phyloP scores from a whole-genome alignment of 1,284 basidiomycete genomes.

The Papiliotrema nemorosa region DNA sequence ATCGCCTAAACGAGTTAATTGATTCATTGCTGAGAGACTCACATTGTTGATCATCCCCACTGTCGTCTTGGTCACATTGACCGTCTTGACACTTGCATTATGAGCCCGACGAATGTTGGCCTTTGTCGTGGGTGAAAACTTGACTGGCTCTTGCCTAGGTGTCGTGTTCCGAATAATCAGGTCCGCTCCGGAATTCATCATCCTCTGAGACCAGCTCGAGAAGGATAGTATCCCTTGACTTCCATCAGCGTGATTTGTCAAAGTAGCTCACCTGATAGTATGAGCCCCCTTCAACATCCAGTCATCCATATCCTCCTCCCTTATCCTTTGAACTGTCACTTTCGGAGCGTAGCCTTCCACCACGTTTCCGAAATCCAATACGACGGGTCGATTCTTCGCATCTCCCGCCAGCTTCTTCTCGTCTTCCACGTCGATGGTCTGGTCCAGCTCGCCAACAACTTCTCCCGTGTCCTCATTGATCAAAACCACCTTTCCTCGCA shows the following conservation, averaged over 20 bases:
- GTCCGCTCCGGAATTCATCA: conserved; percentile 61
- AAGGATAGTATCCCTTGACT: conserved; percentile 67
- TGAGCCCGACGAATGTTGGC: conserved; percentile 61
- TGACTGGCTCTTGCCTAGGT: conserved; percentile 55
- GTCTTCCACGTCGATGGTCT: conserved; percentile 59
- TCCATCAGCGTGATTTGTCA: neutral
- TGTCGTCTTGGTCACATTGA: conserved; percentile 63
- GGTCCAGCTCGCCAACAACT: conserved; percentile 67
- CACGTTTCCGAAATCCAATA: conserved; percentile 65
- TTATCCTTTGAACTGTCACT: conserved; percentile 56
- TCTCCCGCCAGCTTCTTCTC: conserved; percentile 54
- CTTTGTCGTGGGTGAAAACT: conserved; percentile 62
- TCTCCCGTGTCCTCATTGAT: conserved; percentile 71
- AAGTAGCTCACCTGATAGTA: conserved; percentile 58
- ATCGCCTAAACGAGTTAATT: conserved; percentile 25
- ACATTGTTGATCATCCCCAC: conserved; percentile 61
- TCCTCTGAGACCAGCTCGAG: conserved; percentile 61
- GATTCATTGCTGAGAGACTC: conserved; percentile 48
- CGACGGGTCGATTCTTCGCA: conserved; percentile 61
- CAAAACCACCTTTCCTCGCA: conserved; percentile 66
- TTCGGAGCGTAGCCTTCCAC: conserved; percentile 47
- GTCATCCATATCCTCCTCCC: conserved; percentile 61
- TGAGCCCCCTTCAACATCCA: conserved; percentile 69
- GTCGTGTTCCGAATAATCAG: conserved; percentile 61
- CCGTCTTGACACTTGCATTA: conserved; percentile 62